Evolutionary conservation across 352 stramenopile species (phyloP).

Genomic region (Globisporangium viniferum): DNA sequence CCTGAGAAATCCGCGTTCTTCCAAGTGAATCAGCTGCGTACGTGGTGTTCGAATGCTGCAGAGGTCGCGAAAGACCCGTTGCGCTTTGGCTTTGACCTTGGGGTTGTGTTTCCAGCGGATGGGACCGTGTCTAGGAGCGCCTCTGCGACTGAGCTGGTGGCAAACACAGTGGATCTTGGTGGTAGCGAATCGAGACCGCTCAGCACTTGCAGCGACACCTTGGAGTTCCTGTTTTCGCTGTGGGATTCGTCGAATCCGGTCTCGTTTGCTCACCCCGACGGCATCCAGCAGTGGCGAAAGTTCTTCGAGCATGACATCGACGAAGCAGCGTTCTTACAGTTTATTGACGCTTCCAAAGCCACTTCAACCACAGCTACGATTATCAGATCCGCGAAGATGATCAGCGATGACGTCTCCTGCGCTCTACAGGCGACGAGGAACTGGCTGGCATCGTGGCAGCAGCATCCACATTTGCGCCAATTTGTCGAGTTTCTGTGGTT

Average conservation of each 20-base stretch:
- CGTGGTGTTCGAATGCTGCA: slow-evolving; percentile 26
- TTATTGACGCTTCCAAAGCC: not conserved
- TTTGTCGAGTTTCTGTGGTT: slow-evolving; percentile 58
- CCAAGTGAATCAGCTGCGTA: slow-evolving; percentile 33
- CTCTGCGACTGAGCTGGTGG: slow-evolving; percentile 24
- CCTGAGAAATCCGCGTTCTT: slow-evolving; percentile 43
- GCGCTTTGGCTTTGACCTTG: slow-evolving; percentile 44
- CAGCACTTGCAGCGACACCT: slow-evolving; percentile 26
- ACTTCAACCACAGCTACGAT: not conserved
- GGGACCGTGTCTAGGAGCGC: slow-evolving; percentile 22
- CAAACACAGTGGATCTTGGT: slow-evolving; percentile 27
- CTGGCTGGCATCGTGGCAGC: slow-evolving; percentile 55
- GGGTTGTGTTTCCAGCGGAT: slow-evolving; percentile 35
- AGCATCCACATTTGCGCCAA: slow-evolving; percentile 38
- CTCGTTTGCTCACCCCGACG: slow-evolving; percentile 37
- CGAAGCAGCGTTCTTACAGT: slow-evolving; percentile 3
- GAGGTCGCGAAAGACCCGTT: slow-evolving; percentile 28
- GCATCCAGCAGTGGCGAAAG: slow-evolving; percentile 27
- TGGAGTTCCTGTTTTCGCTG: slow-evolving; percentile 31
- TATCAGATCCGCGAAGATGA: slow-evolving; percentile 10
- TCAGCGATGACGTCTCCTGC: slow-evolving; percentile 26
- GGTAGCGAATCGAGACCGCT: slow-evolving; percentile 13
- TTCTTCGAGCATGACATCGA: slow-evolving; percentile 17
- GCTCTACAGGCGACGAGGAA: slow-evolving; percentile 36
- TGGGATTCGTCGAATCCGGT: slow-evolving; percentile 35